These are phyloP conservation scores for Pezicula carpinea DNA, from an alignment of 2,329 filamentous ascomycete species.

Conservation along the genomic window DNA sequence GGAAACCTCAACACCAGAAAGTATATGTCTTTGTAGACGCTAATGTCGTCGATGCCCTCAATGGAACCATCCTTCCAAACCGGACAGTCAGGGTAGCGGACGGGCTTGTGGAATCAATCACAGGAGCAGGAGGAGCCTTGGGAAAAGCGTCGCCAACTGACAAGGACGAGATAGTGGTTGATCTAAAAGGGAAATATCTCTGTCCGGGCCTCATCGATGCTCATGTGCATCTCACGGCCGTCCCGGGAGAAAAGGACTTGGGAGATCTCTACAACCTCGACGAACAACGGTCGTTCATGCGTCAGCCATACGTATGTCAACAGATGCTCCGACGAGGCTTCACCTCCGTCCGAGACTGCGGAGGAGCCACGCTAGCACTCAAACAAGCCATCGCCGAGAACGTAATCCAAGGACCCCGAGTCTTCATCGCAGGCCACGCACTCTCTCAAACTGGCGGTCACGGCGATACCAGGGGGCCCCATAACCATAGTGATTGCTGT, in stretches of 20 bases:
- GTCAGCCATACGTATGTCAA: constrained; percentile 41
- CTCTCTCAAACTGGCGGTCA: constrained; percentile 56
- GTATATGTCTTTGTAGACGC: constrained; percentile 36
- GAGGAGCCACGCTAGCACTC: constrained; percentile 49
- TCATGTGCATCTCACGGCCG: constrained; percentile 43
- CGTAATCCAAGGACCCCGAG: constrained; percentile 47
- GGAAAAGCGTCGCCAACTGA: neutral
- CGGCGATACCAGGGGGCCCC: constrained; percentile 42
- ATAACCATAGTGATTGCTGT: constrained; percentile 43
- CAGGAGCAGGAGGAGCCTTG: neutral
- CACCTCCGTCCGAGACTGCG: constrained; percentile 53
- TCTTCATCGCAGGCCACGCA: constrained; percentile 50
- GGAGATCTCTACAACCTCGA: constrained; percentile 32
- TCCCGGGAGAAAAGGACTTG: constrained; percentile 36
- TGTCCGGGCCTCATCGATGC: constrained; percentile 47
- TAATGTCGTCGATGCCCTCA: constrained; percentile 37
- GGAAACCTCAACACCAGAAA: constrained; percentile 2
- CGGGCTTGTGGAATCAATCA: constrained; percentile 26
- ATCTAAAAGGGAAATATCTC: constrained; percentile 40
- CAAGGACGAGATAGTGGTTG: constrained; percentile 10
- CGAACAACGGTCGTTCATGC: constrained; percentile 31
- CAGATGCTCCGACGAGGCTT: constrained; percentile 54
- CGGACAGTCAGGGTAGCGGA: constrained; percentile 30
- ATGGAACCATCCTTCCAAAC: constrained; percentile 28
- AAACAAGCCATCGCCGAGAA: constrained; percentile 53